Evolutionary conservation across 352 stramenopile genomes (phyloP), one percentile per base, ranked within the genome.

Genomic region (Phytopythium delawarense): DNA sequence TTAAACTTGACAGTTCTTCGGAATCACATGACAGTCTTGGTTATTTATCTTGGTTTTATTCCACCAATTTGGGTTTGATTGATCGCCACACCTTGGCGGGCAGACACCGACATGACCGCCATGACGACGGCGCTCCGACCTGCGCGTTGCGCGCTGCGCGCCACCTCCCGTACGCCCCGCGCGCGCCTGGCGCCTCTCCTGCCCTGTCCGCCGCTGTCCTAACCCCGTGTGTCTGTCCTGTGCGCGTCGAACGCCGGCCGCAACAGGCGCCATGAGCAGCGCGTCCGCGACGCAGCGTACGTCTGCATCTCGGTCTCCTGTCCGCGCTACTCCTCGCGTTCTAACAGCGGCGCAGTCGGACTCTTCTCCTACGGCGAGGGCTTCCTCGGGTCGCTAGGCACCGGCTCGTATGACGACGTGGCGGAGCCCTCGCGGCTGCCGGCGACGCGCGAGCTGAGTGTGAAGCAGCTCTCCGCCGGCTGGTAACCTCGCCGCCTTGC

Each of bases 301-400:
- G 51, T 57, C 30, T 15, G 30, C 68, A 13, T 49, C 9, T 11
- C 18, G 8, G 23, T 13, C 42, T 13, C 42, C 16, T 49, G 18
- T 7, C 25, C 20, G 9, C 13, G 4, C 11, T 13, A 45, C 15
- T 1, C n/a, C 16, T 8, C 3, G 13, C 16, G 39, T 18, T n/a
- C 45, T 50, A 50, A 50, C 11, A 25, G 18, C 20, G 4, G 42
- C 44, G 21, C 56, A 76, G 72, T 66, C 39, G 63, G 70, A n/a
- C 35, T 95, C 23, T 84, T 81, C 34, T 93, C 84, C 25, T 95
- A 91, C 46, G 86, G 86, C 15, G 81, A 91, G 54, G 86, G 86
- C 34, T 93, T 87, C 54, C 62, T 95, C 32, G 86, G 86, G 42
- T 78, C 82, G 34, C 67, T 95, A 28, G 86, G 86, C 53, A 89